Evolutionary conservation across 1,139 yeast species (phyloP).

Genomic region (Protomyces inundatus): DNA sequence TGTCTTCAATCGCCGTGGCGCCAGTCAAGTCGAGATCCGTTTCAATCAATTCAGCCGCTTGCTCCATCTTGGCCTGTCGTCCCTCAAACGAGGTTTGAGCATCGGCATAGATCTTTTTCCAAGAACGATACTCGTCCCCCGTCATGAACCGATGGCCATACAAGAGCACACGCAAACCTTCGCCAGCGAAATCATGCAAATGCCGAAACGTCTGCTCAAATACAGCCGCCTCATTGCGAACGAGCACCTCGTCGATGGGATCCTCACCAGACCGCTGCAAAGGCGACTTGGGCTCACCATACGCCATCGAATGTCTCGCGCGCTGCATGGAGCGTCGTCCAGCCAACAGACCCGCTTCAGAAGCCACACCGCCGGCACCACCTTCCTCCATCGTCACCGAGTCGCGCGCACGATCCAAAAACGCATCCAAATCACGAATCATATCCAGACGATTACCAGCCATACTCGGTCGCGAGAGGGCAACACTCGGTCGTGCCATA

Average conservation of each 20-base stretch:
- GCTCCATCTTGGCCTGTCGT: constrained; percentile 62
- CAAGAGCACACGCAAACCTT: constrained; percentile 83
- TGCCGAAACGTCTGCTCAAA: constrained; percentile 82
- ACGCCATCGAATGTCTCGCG: constrained; percentile 29
- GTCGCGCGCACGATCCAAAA: constrained; percentile 1
- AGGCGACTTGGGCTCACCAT: constrained; percentile 19
- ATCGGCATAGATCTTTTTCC: constrained; percentile 62
- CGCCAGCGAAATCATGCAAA: constrained; percentile 88
- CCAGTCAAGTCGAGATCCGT: constrained; percentile 63
- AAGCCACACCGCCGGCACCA: background rate
- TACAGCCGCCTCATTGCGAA: constrained; percentile 70
- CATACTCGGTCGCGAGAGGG: constrained; percentile 28
- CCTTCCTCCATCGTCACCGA: background rate
- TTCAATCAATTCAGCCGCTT: constrained; percentile 69
- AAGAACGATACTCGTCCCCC: constrained; percentile 52
- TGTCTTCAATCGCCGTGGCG: constrained; percentile 96
- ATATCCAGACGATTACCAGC: constrained; percentile 10
- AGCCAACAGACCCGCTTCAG: background rate
- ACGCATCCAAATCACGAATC: constrained; percentile 19
- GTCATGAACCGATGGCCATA: constrained; percentile 75
- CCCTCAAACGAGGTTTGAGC: constrained; percentile 74
- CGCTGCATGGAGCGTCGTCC: background rate
- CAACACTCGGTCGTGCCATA: constrained; percentile 33
- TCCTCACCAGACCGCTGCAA: constrained; percentile 2
- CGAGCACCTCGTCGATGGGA: constrained; percentile 55